Evolutionary conservation across 768 basidiomycete species (phyloP), one percentile per base, ranked within the genome.

Genomic region (Vishniacozyma victoriae): DNA sequence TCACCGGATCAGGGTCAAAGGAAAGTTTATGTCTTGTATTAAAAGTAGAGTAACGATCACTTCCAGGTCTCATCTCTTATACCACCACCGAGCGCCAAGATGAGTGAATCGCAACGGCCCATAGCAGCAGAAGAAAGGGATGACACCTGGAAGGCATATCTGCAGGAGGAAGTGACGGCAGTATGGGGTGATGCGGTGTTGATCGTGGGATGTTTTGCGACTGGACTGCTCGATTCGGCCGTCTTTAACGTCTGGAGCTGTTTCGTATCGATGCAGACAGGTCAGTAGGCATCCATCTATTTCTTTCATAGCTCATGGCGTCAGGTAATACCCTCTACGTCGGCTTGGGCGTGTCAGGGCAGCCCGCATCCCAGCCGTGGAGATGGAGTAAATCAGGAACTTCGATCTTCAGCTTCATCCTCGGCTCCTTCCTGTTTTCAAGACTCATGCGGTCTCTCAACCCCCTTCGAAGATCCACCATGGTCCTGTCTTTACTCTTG

Each of bases 231-330:
- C 15, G 54, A 55, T 19, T 44, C 54, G 14, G 54, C 54, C n/a
- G 44, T 50, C 4, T 55, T 55, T 36, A 55, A 55, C 48, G 33
- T 46, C 6, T 55, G 54, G 54, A 18, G 14, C 3, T 55, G 54
- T 26, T 55, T 55, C 44, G 54, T 55, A 14, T 46, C 44, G 3
- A 55, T 55, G 54, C 54, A 55, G 35, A 55, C 54, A 4, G 52
- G 52, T 54, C 27, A 9, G 52, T 54, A 14, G 5, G n/a, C n/a
- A n/a, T n/a, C n/a, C n/a, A n/a, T n/a, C n/a, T n/a, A n/a, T n/a
- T n/a, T n/a, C n/a, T n/a, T n/a, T n/a, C n/a, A n/a, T n/a, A n/a
- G 29, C 29, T 33, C 29, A 33, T 33, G n/a, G n/a, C n/a, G 12
- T 12, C 40, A 54, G 54, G 54, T 2, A 55, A 55, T 35, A 50